Base-by-base conservation (phyloP, 164 flowering plant genomes). In the Annona cherimola region DNA sequence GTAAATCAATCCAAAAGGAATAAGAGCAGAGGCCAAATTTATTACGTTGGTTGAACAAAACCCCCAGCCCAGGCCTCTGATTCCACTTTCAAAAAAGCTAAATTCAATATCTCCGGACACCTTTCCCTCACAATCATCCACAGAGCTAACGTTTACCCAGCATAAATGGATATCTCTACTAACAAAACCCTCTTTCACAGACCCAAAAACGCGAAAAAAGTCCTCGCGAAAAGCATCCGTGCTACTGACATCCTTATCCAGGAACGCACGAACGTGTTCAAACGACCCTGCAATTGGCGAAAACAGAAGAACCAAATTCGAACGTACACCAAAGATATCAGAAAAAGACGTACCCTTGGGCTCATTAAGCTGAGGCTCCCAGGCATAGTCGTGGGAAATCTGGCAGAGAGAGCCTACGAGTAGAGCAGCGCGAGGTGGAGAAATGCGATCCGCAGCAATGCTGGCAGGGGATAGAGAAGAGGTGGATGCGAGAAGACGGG, bases 1-100 rank as follows among this genome's bases (percentile, higher is more conserved):
- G 80, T 89, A 92, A 69, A 93, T 89, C 79, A 96, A 78, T 6
- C 93, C 95, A 68, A 93, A 89, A 20, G 96, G 95, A 81, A 92
- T 77, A 54, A 93, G 73, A 70, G 90, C 83, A 62, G 96, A 89
- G 42, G 98, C 97, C 70, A 90, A 77, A 64, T 83, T 60, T 76
- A 96, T 82, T 0, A 88, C 82, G 71, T 89, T 87, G 4, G 84
- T 85, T 0, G 95, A 89, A 70, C 85, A 84, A 79, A 81, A 83
- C 0, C 98, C 98, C 97, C 98, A 96, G 46, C 92, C 93, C 71
- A 93, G 77, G 40, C 75, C 78, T 84, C 66, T 84, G 77, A 89
- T 79, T 54, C 84, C 90, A 45, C 71, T 76, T 71, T 69, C 80
- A 66, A 81, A 59, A 77, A 71, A 66, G 54, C 75, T 71, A 66